These are phyloP conservation scores for Russula ochroleuca DNA, from an alignment of 768 basidiomycete genomes.

Conservation along the genomic window DNA sequence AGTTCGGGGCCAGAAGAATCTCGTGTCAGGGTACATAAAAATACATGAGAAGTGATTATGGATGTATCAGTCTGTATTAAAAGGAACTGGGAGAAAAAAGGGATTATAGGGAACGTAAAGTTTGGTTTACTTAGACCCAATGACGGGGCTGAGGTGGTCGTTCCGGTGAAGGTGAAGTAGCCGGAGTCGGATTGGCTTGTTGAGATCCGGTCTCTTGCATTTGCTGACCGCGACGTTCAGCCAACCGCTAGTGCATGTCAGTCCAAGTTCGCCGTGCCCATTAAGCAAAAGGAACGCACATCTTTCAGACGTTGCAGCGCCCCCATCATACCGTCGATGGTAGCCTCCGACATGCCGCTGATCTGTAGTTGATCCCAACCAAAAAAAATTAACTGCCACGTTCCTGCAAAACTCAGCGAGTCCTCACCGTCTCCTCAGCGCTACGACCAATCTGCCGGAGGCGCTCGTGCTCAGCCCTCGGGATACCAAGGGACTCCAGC, in stretches of 20 bases:
- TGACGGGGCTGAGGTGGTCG: conserved; percentile 1
- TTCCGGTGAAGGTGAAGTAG: conserved; percentile 30
- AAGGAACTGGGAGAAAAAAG: neutral
- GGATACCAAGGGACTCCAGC: neutral
- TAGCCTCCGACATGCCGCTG: conserved; percentile 61
- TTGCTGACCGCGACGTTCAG: conserved; percentile 31
- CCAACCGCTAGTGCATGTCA: conserved; percentile 34
- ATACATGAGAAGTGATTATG: neutral
- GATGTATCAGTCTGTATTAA: conserved; percentile 34
- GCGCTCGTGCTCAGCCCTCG: conserved; percentile 12
- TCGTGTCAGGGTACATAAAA: neutral
- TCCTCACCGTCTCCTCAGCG: conserved; percentile 37
- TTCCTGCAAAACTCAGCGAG: neutral
- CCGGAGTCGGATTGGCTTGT: conserved; percentile 29
- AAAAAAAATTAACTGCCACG: neutral
- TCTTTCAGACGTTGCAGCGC: conserved; percentile 57
- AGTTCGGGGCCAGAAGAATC: neutral
- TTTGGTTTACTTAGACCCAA: neutral
- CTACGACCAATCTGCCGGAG: conserved; percentile 30
- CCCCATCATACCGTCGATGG: conserved; percentile 55
- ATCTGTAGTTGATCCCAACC: conserved; percentile 44
- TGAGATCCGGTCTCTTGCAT: conserved; percentile 37
- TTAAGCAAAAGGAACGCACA: conserved; percentile 38
- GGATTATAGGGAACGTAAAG: neutral
- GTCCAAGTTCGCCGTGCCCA: neutral